These are phyloP conservation scores for Bipolaris gigantea DNA, from an alignment of 2,329 filamentous ascomycete species.

Conservation along the genomic window DNA sequence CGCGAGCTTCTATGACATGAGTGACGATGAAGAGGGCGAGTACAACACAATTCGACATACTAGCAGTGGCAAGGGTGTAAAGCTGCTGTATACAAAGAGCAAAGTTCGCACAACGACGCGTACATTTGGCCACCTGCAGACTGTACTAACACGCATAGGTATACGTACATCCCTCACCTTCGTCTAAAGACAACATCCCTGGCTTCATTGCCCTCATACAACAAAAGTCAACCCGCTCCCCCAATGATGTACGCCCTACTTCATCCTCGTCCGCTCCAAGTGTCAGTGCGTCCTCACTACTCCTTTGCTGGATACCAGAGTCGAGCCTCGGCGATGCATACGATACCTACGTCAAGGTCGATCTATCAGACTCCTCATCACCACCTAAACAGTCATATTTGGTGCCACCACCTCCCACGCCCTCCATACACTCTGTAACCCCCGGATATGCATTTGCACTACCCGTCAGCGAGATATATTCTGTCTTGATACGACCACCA, in stretches of 20 bases:
- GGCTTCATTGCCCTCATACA: constrained; percentile 93
- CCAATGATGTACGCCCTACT: constrained; percentile 40
- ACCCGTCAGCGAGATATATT: constrained; percentile 87
- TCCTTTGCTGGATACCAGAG: constrained; percentile 94
- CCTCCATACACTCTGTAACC: constrained; percentile 71
- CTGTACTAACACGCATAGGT: constrained; percentile 59
- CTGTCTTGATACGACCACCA: constrained; percentile 83
- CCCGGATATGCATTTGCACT: constrained; percentile 89
- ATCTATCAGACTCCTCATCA: constrained; percentile 77
- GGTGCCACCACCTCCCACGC: constrained; percentile 86
- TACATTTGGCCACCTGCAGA: neutral
- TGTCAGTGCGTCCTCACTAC: constrained; percentile 67
- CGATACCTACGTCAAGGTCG: constrained; percentile 92
- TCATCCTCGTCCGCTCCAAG: constrained; percentile 49
- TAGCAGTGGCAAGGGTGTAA: constrained; percentile 78
- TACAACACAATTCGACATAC: constrained; percentile 92
- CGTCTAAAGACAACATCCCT: constrained; percentile 91
- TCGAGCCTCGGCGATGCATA: constrained; percentile 79
- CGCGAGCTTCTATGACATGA: constrained; percentile 91
- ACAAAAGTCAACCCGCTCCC: constrained; percentile 63
- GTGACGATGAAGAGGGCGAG: constrained; percentile 91
- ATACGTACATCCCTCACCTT: constrained; percentile 92
- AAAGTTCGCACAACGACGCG: constrained; percentile 61
- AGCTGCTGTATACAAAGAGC: constrained; percentile 93
- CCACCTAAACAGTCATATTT: constrained; percentile 86